A percentile compares a stretch with the other conserved stretches of the same genome.
Conservation (phyloP, 331 rosid species). For the Quercus lobata region DNA sequence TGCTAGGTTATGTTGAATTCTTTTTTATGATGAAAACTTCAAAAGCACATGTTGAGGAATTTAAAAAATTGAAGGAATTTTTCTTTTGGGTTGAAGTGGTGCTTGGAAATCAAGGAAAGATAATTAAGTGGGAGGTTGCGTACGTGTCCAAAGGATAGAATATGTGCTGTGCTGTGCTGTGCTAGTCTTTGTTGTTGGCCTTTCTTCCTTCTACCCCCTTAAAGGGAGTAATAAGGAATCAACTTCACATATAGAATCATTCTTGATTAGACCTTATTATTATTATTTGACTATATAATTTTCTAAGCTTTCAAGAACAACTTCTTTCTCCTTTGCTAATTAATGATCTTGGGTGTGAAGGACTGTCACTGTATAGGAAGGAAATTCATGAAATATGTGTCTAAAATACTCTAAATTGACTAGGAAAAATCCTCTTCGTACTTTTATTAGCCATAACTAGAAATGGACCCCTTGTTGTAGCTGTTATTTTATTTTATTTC, state of each 20-base stretch:
- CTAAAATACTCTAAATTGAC: no score
- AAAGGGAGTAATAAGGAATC: background rate
- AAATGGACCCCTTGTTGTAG: no score
- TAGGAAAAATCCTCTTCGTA: no score
- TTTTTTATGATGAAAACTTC: no score
- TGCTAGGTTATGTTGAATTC: no score
- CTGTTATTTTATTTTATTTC: no score
- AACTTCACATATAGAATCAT: background rate
- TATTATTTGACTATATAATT: background rate
- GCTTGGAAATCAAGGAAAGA: no score
- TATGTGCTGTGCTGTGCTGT: constrained; percentile 8
- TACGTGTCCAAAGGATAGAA: background rate
- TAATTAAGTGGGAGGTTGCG: no score
- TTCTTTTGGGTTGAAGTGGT: no score
- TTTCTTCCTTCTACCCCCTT: constrained; percentile 5
- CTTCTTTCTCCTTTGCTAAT: background rate
- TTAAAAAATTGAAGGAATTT: no score
- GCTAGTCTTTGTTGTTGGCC: background rate
- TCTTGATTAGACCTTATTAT: background rate
- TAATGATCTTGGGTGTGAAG: background rate
- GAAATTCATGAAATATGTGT: background rate
- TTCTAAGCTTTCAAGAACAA: background rate
- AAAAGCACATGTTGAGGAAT: no score
- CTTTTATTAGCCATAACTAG: no score
- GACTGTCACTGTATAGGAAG: background rate